These are phyloP conservation scores for Paratinospora sagittata DNA, from an alignment of 164 flowering plant species.

Conservation along the genomic window DNA sequence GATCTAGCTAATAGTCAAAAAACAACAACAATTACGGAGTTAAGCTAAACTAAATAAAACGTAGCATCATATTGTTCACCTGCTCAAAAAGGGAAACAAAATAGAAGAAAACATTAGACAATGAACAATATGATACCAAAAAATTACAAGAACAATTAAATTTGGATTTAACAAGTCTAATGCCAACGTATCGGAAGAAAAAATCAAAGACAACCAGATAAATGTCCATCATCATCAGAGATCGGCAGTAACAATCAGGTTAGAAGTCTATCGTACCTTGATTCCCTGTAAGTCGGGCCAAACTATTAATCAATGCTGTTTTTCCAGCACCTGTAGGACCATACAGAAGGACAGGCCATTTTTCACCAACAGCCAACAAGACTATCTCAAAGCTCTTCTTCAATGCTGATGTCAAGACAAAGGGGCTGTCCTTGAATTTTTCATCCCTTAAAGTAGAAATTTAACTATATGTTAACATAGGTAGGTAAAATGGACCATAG, in stretches of 20 bases:
- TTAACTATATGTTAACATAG: background rate
- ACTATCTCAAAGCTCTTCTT: conserved; percentile 75
- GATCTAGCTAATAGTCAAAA: too few relatives aligned
- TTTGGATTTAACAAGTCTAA: background rate
- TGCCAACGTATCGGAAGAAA: background rate
- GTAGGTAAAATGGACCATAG: background rate
- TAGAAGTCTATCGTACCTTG: conserved; percentile 36
- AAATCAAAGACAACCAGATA: background rate
- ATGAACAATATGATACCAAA: too few relatives aligned
- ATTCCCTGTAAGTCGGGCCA: conserved; percentile 54
- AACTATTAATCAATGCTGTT: conserved; percentile 60
- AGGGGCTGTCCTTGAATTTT: conserved; percentile 26
- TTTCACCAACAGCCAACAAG: conserved; percentile 64
- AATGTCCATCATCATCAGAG: background rate
- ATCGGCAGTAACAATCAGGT: background rate
- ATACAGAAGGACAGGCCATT: conserved; percentile 89
- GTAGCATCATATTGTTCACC: too few relatives aligned
- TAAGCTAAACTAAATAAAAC: too few relatives aligned
- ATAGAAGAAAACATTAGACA: too few relatives aligned
- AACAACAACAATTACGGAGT: too few relatives aligned
- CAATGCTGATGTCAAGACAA: conserved; percentile 54
- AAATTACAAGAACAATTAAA: background rate
- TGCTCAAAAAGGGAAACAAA: too few relatives aligned
- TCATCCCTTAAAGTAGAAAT: conserved; percentile 28
- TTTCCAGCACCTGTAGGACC: conserved; percentile 91